Evolutionary conservation across 306 rosid species (phyloP), one percentile per base, ranked within the genome.

Genomic region (Senna siamea): DNA sequence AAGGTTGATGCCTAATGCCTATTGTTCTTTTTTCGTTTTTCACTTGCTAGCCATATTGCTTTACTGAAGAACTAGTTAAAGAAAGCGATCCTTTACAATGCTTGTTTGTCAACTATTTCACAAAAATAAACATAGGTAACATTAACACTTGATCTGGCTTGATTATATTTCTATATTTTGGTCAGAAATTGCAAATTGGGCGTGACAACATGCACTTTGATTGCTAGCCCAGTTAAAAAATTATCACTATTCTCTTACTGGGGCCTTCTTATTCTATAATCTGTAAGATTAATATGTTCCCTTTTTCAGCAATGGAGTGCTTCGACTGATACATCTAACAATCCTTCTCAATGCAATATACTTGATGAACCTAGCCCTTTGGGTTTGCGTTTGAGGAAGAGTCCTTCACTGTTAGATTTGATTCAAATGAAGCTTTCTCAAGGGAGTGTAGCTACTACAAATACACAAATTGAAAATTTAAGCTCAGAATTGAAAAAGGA

Each of bases 351-450:
- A 69, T 81, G 63, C 76, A 78, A 84, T 47, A 95, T 95, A 19
- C 98, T 93, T 34, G 88, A 93, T 68, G 98, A 93, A 86, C 98
- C 97, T 30, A 93, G 98, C 67, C 98, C 97, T 23, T 78, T 93
- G 80, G 98, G 97, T 56, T 78, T 93, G 88, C 85, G 86, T 52
- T 84, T 93, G 63, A 85, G 86, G 76, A 93, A 93, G 89, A 93
- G 98, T 48, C 97, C 93, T 1, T 93, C 98, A 0, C 65, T 93
- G 61, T 70, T 89, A 78, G 98, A 93, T 72, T 86, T 93, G 79
- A 89, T 90, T 80, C 91, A 93, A 69, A 87, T 83, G 98, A 90
- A 81, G 67, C 98, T 93, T 30, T 84, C 95, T 65, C 88, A 90
- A 35, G 87, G 85, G 22, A 61, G 64, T 80, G 41, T 60, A 34